Conservation (phyloP, 805 yeast genomes). For the Candida insectorum region DNA sequence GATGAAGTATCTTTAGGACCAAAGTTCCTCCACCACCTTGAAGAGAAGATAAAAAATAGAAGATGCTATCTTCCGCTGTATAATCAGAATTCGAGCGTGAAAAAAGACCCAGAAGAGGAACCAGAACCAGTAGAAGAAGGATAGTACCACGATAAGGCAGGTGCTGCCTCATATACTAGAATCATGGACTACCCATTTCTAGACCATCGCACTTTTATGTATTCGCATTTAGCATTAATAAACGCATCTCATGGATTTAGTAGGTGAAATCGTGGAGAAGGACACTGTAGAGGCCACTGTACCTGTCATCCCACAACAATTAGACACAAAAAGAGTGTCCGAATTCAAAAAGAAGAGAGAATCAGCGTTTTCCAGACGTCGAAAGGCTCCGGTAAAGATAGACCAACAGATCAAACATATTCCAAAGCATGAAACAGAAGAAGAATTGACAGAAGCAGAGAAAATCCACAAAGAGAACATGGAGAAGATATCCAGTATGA, state of each 20-base stretch:
- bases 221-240: too few relatives aligned
- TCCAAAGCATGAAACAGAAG: too few relatives aligned
- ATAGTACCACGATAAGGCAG: too few relatives aligned
- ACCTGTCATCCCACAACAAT: constrained; percentile 19
- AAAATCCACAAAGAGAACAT: constrained; percentile 76
- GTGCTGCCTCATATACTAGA: too few relatives aligned
- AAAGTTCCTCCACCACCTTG: constrained; percentile 10
- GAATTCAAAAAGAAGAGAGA: constrained; percentile 30
- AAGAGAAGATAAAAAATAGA: constrained; percentile 12
- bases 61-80: constrained; percentile 18
- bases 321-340: constrained; percentile 4
- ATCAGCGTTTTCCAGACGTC: constrained; percentile 43
- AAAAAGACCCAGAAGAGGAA: neutral
- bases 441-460: constrained; percentile 55
- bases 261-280: constrained; percentile 72
- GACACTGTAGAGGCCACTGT: constrained; percentile 38
- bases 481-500: constrained; percentile 57
- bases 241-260: constrained; percentile 60
- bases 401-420: too few relatives aligned
- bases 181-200: too few relatives aligned
- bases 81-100: constrained; percentile 1
- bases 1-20: constrained; percentile 6
- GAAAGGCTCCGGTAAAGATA: too few relatives aligned
- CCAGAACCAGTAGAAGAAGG: too few relatives aligned
- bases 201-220: too few relatives aligned